These are phyloP conservation scores for Linaria vulgaris DNA, from an alignment of 257 asterid species.

Conservation along the genomic window DNA sequence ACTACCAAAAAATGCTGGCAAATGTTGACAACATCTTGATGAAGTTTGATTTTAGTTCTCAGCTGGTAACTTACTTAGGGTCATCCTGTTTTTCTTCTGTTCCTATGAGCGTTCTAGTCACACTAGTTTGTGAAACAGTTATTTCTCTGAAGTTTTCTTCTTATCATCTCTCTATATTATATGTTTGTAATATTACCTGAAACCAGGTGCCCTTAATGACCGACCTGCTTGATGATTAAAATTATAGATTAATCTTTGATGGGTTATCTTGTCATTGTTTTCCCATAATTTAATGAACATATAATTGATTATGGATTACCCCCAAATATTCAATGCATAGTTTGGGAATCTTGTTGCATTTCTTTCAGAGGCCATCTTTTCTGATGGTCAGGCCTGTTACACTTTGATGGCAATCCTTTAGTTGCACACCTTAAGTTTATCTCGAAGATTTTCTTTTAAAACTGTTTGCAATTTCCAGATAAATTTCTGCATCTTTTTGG, in stretches of 20 bases:
- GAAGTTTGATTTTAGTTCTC: slow-evolving; percentile 60
- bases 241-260: slow-evolving; percentile 13
- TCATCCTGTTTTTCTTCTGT: slow-evolving; percentile 3
- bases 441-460: no score
- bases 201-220: slow-evolving; percentile 5
- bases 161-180: background rate
- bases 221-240: slow-evolving; percentile 22
- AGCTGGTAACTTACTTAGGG: slow-evolving; percentile 50
- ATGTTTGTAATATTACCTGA: slow-evolving; percentile 17
- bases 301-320: no score
- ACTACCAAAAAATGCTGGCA: slow-evolving; percentile 71
- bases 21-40: slow-evolving; percentile 55
- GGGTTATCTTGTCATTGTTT: slow-evolving; percentile 1
- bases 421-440: no score
- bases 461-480: no score
- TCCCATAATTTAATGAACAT: background rate
- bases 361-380: no score
- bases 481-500: no score
- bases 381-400: no score
- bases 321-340: no score
- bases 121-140: slow-evolving; percentile 13
- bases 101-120: slow-evolving; percentile 23
- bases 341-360: no score
- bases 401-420: no score
- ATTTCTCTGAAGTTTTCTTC: slow-evolving; percentile 19